A percentile compares a stretch with the other conserved stretches of the same genome.
Conservation (phyloP, 768 basidiomycete genomes). For the Cystobasidium tubakii region DNA sequence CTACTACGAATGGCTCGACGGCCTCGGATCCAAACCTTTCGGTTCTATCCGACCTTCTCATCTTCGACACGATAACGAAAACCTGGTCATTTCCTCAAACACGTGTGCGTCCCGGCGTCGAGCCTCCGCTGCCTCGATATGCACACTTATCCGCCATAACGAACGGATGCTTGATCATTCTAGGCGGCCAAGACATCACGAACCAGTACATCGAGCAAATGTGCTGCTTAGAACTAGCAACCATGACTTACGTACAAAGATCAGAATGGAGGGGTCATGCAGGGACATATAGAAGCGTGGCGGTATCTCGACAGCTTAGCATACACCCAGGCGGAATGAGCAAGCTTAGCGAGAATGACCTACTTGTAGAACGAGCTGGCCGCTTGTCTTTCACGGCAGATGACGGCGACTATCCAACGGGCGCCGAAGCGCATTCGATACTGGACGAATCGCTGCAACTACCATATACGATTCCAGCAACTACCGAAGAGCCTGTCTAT, state of each 20-base stretch:
- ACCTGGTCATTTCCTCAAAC: constrained; percentile 61
- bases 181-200: constrained; percentile 89
- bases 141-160: constrained; percentile 88
- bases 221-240: constrained; percentile 73
- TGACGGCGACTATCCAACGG: background rate
- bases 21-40: constrained; percentile 53
- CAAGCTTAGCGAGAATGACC: background rate
- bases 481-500: constrained; percentile 73
- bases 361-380: background rate
- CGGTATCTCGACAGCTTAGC: constrained; percentile 64
- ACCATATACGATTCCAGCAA: constrained; percentile 68
- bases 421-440: background rate
- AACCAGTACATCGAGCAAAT: constrained; percentile 92
- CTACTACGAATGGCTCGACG: background rate
- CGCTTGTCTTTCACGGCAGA: background rate
- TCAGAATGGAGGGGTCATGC: constrained; percentile 85
- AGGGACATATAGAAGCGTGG: constrained; percentile 90
- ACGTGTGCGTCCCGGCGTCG: constrained; percentile 51
- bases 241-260: constrained; percentile 69
- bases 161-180: constrained; percentile 74
- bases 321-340: constrained; percentile 50
- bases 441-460: constrained; percentile 34
- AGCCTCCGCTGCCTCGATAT: constrained; percentile 77
- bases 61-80: constrained; percentile 68
- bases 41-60: constrained; percentile 85